These are phyloP conservation scores for Trichoderma sp. DNA, from an alignment of 2,329 filamentous ascomycete genomes.

Conservation along the genomic window DNA sequence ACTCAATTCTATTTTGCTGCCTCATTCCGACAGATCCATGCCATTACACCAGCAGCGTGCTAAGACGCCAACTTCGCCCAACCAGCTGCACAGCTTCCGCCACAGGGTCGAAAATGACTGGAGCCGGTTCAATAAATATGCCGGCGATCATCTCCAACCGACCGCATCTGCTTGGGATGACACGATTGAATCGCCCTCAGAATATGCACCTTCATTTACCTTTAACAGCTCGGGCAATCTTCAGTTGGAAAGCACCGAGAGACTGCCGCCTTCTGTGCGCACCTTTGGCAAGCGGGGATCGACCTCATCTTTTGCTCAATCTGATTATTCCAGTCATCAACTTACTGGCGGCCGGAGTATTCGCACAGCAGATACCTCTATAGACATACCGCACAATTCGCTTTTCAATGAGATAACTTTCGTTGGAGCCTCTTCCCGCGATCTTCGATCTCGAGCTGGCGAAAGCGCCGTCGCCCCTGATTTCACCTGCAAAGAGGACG, in stretches of 20 bases:
- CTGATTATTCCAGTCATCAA: slow-evolving; percentile 10
- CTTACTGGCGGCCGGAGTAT: slow-evolving; percentile 14
- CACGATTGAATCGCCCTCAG: slow-evolving; percentile 1
- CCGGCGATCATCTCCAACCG: not conserved
- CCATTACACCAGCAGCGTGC: not conserved
- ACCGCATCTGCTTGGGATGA: not conserved
- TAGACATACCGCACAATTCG: slow-evolving; percentile 15
- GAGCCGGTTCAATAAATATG: slow-evolving; percentile 14
- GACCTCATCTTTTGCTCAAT: slow-evolving; percentile 9
- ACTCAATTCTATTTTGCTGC: not conserved
- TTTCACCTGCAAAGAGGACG: not conserved
- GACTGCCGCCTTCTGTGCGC: not conserved
- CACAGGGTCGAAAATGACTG: slow-evolving; percentile 15
- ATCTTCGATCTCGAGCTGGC: slow-evolving; percentile 7
- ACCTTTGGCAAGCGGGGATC: slow-evolving; percentile 14
- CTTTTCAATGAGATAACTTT: slow-evolving; percentile 12
- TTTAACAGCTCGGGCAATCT: not conserved
- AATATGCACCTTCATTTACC: slow-evolving; percentile 1
- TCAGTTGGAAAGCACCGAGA: not conserved
- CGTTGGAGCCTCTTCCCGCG: slow-evolving; percentile 2
- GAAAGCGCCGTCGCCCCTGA: slow-evolving; percentile 17
- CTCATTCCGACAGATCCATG: not conserved
- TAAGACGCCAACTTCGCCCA: slow-evolving; percentile 6
- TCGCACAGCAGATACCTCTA: slow-evolving; percentile 16
- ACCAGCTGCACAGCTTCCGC: slow-evolving; percentile 10